phyloP scores from a whole-genome alignment of 192 early-diverging fungal genomes.

The Spizellomyces sp. region DNA sequence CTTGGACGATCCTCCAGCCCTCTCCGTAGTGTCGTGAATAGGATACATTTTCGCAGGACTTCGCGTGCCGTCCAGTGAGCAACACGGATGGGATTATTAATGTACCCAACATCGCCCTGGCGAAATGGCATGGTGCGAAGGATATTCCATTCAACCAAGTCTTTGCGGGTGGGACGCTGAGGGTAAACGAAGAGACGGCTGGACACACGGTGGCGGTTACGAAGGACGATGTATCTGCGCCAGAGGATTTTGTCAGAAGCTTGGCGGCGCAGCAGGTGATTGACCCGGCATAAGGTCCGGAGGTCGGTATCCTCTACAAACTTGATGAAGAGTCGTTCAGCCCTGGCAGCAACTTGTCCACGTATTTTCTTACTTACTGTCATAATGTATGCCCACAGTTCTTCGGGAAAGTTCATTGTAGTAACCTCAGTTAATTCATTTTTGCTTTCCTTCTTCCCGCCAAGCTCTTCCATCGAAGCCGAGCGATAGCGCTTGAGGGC shows the following conservation, averaged over 20 bases:
- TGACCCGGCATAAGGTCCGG: slow-evolving; percentile 20
- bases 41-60: slow-evolving; percentile 17
- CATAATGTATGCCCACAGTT: slow-evolving; percentile 13
- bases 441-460: background rate
- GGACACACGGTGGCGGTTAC: slow-evolving; percentile 23
- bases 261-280: slow-evolving; percentile 12
- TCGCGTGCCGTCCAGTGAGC: slow-evolving; percentile 8
- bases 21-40: slow-evolving; percentile 2
- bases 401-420: slow-evolving; percentile 4
- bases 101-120: slow-evolving; percentile 6
- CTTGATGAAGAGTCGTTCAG: background rate
- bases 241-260: slow-evolving; percentile 31
- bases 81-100: slow-evolving; percentile 15
- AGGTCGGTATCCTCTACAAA: slow-evolving; percentile 37
- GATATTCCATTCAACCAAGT: slow-evolving; percentile 25
- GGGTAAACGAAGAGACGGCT: slow-evolving; percentile 16
- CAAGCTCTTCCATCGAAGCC: slow-evolving; percentile 12
- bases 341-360: background rate
- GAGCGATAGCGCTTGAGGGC: slow-evolving; percentile 11
- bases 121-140: slow-evolving; percentile 20
- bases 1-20: slow-evolving; percentile 6
- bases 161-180: slow-evolving; percentile 25
- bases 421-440: background rate
- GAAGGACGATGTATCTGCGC: slow-evolving; percentile 4
- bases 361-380: background rate